Base-by-base conservation (phyloP, 805 yeast genomes). In the Starmera caribaea region DNA sequence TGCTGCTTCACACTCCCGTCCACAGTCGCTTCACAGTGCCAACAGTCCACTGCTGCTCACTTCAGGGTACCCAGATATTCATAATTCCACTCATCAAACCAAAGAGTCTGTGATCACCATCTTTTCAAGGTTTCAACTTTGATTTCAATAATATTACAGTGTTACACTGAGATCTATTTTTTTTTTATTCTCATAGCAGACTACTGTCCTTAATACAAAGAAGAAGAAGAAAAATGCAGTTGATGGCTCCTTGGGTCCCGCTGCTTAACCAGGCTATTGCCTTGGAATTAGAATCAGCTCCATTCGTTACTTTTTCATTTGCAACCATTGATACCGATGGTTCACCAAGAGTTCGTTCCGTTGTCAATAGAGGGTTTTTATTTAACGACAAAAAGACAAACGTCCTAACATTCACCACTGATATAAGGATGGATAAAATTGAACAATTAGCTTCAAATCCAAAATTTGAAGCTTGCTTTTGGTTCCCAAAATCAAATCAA, bases 181-280 rank as follows among this genome's bases (percentile, higher is more conserved):
- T 30, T 30, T 30, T 29, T 29, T 29, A 7, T n/a, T 29, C 14
- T 29, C 30, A 29, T 12, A 8, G 14, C n/a, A n/a, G n/a, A n/a
- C n/a, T n/a, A n/a, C n/a, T n/a, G n/a, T n/a, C n/a, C n/a, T n/a
- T n/a, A n/a, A n/a, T n/a, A n/a, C n/a, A n/a, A n/a, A n/a, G n/a
- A n/a, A n/a, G 27, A 30, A 11, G 31, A 16, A 14, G n/a, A n/a
- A 26, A 16, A 17, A 51, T 54, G 53, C 65, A 65, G 46, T 65
- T 62, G 39, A 68, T 76, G 71, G 89, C 86, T 26, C 83, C 88
- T 3, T 83, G 94, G 94, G 79, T 77, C 50, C 85, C 90, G 9
- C 54, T 72, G 10, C 78, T 83, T 48, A 63, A 65, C 27, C 68
- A 69, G 41, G 74, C 83, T 11, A 52, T 77, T 16, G 66, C 69